phyloP scores from a whole-genome alignment of 257 asterid genomes.

The Solanum bulbocastanum region DNA sequence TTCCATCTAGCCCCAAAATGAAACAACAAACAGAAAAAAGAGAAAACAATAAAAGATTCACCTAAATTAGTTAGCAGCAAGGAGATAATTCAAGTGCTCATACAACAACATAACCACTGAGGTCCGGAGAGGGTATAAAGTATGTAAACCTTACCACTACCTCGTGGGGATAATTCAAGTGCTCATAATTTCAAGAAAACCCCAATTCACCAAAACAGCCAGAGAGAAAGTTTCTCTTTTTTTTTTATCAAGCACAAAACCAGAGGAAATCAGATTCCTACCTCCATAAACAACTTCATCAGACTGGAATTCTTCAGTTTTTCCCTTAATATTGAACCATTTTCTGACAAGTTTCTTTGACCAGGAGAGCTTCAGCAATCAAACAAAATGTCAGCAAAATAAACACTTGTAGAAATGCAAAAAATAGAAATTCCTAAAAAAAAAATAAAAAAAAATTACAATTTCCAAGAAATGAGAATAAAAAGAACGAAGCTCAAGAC shows the following conservation, averaged over 20 bases:
- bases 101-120: not conserved
- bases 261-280: conserved; percentile 16
- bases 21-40: not conserved
- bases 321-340: conserved; percentile 83
- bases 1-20: not conserved
- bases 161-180: not conserved
- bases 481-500: not conserved
- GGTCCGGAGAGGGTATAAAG: not conserved
- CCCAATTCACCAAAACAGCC: not conserved
- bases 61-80: not conserved
- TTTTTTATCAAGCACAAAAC: not conserved
- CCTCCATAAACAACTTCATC: conserved; percentile 78
- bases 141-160: not conserved
- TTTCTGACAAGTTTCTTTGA: conserved; percentile 71
- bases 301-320: conserved; percentile 54
- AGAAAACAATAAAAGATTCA: not conserved
- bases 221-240: not conserved
- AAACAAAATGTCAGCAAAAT: conserved; percentile 24
- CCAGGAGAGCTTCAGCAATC: conserved; percentile 84
- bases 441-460: not conserved
- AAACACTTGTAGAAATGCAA: not conserved
- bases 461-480: conserved; percentile 2
- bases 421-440: not conserved
- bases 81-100: not conserved
- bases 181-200: not conserved